A percentile compares a stretch with the other conserved stretches of the same genome.
Conservation (phyloP, 1,139 yeast genomes). For the Nakaseomyces bracarensis region DNA sequence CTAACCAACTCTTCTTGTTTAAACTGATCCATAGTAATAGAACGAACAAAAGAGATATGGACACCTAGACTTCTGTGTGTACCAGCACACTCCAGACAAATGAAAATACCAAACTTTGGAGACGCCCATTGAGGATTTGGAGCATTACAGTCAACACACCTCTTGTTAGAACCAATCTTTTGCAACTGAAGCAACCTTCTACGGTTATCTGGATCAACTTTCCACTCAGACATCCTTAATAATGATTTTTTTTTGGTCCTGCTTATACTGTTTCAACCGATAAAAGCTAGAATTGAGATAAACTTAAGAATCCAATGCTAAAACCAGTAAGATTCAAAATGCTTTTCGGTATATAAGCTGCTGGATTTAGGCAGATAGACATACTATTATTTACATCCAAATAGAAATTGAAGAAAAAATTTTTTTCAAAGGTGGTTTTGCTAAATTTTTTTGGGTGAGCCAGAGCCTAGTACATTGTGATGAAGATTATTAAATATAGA, state of each 20-base stretch:
- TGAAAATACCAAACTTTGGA: conserved; percentile 92
- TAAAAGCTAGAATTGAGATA: too few relatives aligned
- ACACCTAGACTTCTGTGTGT: conserved; percentile 94
- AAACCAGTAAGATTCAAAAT: too few relatives aligned
- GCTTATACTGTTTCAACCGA: neutral
- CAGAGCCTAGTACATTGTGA: too few relatives aligned
- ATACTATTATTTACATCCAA: too few relatives aligned
- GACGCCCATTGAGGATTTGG: conserved; percentile 99
- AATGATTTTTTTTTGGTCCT: neutral
- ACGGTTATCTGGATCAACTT: conserved; percentile 85
- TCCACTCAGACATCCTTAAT: conserved; percentile 45
- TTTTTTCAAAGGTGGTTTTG: too few relatives aligned
- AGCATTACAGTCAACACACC: conserved; percentile 89
- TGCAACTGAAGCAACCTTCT: conserved; percentile 73
- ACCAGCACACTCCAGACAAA: conserved; percentile 97
- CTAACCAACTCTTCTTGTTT: conserved; percentile 80
- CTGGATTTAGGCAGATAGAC: too few relatives aligned
- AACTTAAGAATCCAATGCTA: too few relatives aligned
- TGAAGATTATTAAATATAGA: too few relatives aligned
- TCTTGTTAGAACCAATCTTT: conserved; percentile 73
- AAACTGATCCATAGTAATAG: conserved; percentile 96
- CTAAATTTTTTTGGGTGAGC: too few relatives aligned
- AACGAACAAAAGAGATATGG: conserved; percentile 91
- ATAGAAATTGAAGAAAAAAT: too few relatives aligned
- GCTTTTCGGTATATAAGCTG: too few relatives aligned